Evolutionary conservation across 345 rosid species (phyloP).

Genomic region (Laguncularia racemosa): DNA sequence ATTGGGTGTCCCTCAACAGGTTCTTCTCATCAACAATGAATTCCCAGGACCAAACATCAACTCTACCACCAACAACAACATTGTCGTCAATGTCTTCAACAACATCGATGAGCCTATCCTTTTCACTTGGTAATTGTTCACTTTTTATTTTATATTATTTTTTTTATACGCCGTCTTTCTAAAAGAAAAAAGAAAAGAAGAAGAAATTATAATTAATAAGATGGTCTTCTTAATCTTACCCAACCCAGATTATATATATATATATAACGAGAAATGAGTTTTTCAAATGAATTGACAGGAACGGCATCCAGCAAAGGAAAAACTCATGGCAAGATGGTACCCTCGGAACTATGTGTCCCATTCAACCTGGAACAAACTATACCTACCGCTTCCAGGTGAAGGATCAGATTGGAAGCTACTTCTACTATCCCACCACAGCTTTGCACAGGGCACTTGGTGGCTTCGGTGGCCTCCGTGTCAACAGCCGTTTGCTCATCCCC

Average conservation of each 20-base stretch:
- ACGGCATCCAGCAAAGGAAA: constrained; percentile 3
- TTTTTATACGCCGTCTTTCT: no score
- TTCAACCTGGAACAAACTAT: neutral
- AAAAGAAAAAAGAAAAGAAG: no score
- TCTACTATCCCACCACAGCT: constrained; percentile 1
- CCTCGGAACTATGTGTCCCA: neutral
- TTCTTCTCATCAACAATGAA: constrained; percentile 32
- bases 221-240: no score
- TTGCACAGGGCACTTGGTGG: neutral
- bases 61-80: constrained; percentile 30
- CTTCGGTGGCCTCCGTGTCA: neutral
- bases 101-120: constrained; percentile 40
- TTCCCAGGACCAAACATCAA: constrained; percentile 53
- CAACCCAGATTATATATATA: no score
- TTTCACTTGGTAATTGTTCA: constrained; percentile 29
- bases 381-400: neutral
- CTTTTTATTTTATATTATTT: no score
- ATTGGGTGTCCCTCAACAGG: constrained; percentile 17
- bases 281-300: constrained; percentile 11
- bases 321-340: constrained; percentile 2
- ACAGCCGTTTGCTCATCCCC: constrained; percentile 2
- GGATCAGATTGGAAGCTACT: constrained; percentile 2
- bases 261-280: no score
- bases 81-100: constrained; percentile 40
- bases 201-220: no score